These are phyloP conservation scores for Piloderma croceum DNA, from an alignment of 768 basidiomycete genomes.

Conservation along the genomic window DNA sequence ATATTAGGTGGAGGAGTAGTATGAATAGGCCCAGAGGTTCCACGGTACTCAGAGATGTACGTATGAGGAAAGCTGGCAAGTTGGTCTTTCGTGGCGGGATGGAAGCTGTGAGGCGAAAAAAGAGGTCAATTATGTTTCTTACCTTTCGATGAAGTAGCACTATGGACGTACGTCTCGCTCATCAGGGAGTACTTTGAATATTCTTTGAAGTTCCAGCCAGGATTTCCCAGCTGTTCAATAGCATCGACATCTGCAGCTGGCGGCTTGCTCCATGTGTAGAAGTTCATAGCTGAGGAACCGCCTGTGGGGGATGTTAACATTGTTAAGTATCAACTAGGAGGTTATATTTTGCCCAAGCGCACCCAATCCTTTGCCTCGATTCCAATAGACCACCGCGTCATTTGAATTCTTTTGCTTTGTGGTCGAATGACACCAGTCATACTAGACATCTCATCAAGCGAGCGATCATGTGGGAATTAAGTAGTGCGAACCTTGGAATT, in stretches of 20 bases:
- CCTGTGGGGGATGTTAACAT: too few species aligned
- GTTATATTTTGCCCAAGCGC: not conserved
- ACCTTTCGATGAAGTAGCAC: conserved; percentile 3
- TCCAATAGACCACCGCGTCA: conserved; percentile 4
- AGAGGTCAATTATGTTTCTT: not conserved
- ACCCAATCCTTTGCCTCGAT: conserved; percentile 14
- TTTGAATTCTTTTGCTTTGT: conserved; percentile 12
- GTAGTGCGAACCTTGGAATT: conserved; percentile 11
- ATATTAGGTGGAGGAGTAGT: too few species aligned
- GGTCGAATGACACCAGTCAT: conserved; percentile 20
- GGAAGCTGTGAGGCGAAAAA: not conserved
- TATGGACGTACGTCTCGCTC: conserved; percentile 30
- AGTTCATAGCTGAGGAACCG: conserved; percentile 44
- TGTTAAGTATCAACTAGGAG: not conserved
- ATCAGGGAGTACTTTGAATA: conserved; percentile 34
- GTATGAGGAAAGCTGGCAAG: conserved; percentile 11
- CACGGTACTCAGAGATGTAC: conserved; percentile 19
- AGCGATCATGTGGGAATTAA: not conserved
- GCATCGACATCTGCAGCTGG: conserved; percentile 27
- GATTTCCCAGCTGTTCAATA: conserved; percentile 45
- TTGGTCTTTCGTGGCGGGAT: conserved; percentile 1
- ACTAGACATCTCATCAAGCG: conserved; percentile 6
- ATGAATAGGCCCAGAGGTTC: conserved; percentile 25
- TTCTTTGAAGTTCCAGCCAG: conserved; percentile 49
- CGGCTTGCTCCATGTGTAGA: conserved; percentile 27